Base-by-base conservation (phyloP, 352 stramenopile species). In the Plasmopara muralis region DNA sequence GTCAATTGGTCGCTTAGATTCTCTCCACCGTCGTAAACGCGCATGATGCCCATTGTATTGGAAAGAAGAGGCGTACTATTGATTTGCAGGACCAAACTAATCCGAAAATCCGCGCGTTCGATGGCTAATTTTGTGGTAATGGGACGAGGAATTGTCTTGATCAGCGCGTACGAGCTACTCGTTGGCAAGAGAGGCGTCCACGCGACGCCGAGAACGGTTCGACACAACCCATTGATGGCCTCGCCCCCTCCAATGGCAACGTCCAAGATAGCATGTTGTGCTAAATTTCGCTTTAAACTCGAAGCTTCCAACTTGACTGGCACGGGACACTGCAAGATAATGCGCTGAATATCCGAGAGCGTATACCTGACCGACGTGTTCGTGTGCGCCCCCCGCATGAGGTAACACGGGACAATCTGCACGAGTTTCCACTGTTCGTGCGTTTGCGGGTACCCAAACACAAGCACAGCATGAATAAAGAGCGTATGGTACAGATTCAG, bases 401-500 rank as follows among this genome's bases (percentile, higher is more conserved):
- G 41, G 14, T 84, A 86, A 35, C 57, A 83, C 2, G 73, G 68
- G 5, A 82, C 50, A 0, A 46, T 73, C 51, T 85, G 89, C 53
- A 73, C 56, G 53, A 74, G 74, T 54, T 81, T 96, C 82, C 75
- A 96, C 77, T 75, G 74, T 37, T 72, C 72, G 53, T 79, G 76
- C 40, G 58, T 85, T 62, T 66, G 84, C 49, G 53, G 54, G 44
- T 79, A 65, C 30, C 62, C 54, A 37, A 70, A 78, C 5, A 70
- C 20, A 12, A 76, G 42, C 43, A 67, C 47, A 0, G 80, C 68
- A 74, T 97, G 88, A 33, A 96, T 79, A 18, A 89, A 83, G 33
- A 97, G 73, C 14, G 78, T 63, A 55, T 97, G 88, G 56, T 96
- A 97, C 5, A 97, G 20, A 53, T 97, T 97, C 25, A 97, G 50